These are phyloP conservation scores for Acacia crassicarpa DNA, from an alignment of 306 rosid genomes.

Conservation along the genomic window DNA sequence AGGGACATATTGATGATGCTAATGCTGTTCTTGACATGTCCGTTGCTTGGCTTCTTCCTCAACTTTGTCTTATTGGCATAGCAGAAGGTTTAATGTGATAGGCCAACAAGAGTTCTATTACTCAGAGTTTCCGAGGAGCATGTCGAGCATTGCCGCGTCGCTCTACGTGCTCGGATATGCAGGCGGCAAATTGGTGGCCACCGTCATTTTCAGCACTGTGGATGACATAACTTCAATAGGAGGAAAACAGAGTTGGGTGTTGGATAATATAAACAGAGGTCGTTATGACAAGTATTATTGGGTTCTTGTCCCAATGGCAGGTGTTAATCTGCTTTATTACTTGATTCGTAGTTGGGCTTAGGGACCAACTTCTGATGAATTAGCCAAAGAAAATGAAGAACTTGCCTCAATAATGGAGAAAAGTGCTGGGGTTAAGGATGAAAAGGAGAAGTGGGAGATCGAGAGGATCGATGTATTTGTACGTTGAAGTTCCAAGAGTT, in stretches of 20 bases:
- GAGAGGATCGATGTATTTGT: neutral
- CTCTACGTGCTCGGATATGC: slow-evolving; percentile 56
- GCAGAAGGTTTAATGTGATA: slow-evolving; percentile 64
- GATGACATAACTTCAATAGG: slow-evolving; percentile 52
- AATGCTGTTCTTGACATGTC: slow-evolving; percentile 57
- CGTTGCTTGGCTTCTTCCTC: slow-evolving; percentile 65
- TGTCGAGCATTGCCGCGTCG: slow-evolving; percentile 62
- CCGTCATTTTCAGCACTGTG: slow-evolving; percentile 41
- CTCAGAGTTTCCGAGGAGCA: slow-evolving; percentile 60
- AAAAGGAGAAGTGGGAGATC: neutral
- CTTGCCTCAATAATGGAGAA: slow-evolving; percentile 21
- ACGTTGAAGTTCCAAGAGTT: neutral
- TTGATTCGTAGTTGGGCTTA: slow-evolving; percentile 65
- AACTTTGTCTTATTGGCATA: slow-evolving; percentile 52
- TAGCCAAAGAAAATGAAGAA: slow-evolving; percentile 11
- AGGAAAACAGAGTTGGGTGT: slow-evolving; percentile 64
- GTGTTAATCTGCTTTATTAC: slow-evolving; percentile 48
- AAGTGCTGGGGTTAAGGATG: neutral
- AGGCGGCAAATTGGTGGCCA: slow-evolving; percentile 53
- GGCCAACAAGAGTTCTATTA: slow-evolving; percentile 76
- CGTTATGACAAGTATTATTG: slow-evolving; percentile 60
- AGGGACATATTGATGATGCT: slow-evolving; percentile 35
- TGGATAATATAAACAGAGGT: slow-evolving; percentile 53
- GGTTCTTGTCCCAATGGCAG: slow-evolving; percentile 49
- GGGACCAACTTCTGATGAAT: slow-evolving; percentile 50